Conservation (phyloP, 2,329 filamentous ascomycete species). For the Penicillium sp. region DNA sequence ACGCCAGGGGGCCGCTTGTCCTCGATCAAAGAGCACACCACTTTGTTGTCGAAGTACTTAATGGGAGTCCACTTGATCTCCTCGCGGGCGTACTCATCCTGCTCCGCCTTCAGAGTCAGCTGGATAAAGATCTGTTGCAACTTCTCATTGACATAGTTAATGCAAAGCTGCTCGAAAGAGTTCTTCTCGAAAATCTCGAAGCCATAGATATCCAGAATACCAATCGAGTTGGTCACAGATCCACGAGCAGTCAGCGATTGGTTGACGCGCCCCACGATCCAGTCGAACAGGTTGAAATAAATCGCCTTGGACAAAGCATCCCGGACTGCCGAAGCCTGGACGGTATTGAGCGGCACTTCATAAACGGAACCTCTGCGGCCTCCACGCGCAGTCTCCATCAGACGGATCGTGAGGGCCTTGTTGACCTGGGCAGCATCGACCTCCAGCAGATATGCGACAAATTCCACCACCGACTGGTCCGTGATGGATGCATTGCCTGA, state of each 20-base stretch:
- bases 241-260: slow-evolving; percentile 77
- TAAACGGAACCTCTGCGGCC: slow-evolving; percentile 65
- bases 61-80: slow-evolving; percentile 99
- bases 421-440: slow-evolving; percentile 77
- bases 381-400: slow-evolving; percentile 69
- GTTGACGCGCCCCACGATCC: slow-evolving; percentile 94
- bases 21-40: slow-evolving; percentile 96
- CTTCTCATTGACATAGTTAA: slow-evolving; percentile 99
- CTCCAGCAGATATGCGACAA: slow-evolving; percentile 89
- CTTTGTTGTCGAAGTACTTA: slow-evolving; percentile 99
- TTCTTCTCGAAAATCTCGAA: slow-evolving; percentile 99
- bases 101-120: slow-evolving; percentile 90
- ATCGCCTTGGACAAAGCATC: slow-evolving; percentile 94
- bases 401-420: slow-evolving; percentile 82
- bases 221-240: slow-evolving; percentile 76
- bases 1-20: slow-evolving; percentile 84
- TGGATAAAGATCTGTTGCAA: slow-evolving; percentile 99
- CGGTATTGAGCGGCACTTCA: slow-evolving; percentile 75
- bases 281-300: slow-evolving; percentile 96
- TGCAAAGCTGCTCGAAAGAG: slow-evolving; percentile 97
- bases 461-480: slow-evolving; percentile 90
- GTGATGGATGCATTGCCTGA: slow-evolving; percentile 80
- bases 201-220: slow-evolving; percentile 97
- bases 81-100: slow-evolving; percentile 93
- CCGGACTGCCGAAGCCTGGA: slow-evolving; percentile 80